A percentile compares a stretch with the other conserved stretches of the same genome.
phyloP scores from a whole-genome alignment of 2,329 filamentous ascomycete species.

The Aspergillus sp. region DNA sequence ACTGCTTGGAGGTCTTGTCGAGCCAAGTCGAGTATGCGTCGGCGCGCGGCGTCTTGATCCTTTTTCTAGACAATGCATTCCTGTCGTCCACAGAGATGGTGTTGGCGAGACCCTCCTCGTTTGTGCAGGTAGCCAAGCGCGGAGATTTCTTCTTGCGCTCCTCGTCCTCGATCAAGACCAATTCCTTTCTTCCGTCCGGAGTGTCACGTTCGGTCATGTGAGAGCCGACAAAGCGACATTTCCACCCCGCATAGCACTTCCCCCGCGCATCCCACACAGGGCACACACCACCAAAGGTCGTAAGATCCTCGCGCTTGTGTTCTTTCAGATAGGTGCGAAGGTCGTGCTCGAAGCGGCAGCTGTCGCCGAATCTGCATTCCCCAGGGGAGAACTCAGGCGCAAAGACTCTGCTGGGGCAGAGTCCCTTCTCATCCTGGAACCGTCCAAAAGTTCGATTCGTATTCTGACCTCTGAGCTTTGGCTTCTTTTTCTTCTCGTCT shows the following conservation, averaged over 20 bases:
- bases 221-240: constrained; percentile 84
- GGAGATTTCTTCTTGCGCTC: constrained; percentile 45
- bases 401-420: constrained; percentile 73
- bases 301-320: constrained; percentile 76
- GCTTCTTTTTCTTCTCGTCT: constrained; percentile 52
- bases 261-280: constrained; percentile 77
- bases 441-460: constrained; percentile 76
- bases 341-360: constrained; percentile 80
- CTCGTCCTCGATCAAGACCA: constrained; percentile 65
- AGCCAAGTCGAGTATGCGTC: constrained; percentile 78
- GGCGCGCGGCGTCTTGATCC: constrained; percentile 67
- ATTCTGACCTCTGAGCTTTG: constrained; percentile 74
- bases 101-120: constrained; percentile 70
- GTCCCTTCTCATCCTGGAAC: constrained; percentile 71
- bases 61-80: constrained; percentile 71
- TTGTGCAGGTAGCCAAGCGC: constrained; percentile 26
- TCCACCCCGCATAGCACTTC: constrained; percentile 82
- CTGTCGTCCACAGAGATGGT: constrained; percentile 69
- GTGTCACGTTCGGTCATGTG: constrained; percentile 79
- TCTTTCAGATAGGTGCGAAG: constrained; percentile 80
- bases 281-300: constrained; percentile 73
- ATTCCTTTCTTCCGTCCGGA: constrained; percentile 78
- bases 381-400: constrained; percentile 76
- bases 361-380: constrained; percentile 73
- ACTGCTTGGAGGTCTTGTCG: constrained; percentile 58